Conservation (phyloP, 2,329 filamentous ascomycete genomes). For the Ascochyta fabae region DNA sequence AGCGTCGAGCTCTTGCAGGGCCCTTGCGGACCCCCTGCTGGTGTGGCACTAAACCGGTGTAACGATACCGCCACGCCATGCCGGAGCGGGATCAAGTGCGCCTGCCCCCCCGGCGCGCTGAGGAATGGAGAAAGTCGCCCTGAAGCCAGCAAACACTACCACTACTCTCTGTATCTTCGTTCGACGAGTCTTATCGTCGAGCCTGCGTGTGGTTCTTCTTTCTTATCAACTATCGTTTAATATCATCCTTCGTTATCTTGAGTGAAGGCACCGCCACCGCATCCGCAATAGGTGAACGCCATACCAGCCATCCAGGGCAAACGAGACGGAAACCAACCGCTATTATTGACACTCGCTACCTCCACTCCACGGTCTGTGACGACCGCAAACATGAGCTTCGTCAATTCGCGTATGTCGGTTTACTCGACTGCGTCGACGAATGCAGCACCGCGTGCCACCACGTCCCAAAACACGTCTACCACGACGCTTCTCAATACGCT, state of each 20-base stretch:
- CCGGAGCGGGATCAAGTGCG: slow-evolving; percentile 19
- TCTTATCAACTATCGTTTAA: slow-evolving; percentile 37
- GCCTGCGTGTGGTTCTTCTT: slow-evolving; percentile 25
- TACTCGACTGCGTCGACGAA: slow-evolving; percentile 68
- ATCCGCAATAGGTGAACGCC: slow-evolving; percentile 6
- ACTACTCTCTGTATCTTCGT: slow-evolving; percentile 16
- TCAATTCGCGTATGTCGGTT: slow-evolving; percentile 66
- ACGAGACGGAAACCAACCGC: slow-evolving; percentile 19
- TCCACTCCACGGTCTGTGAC: slow-evolving; percentile 9
- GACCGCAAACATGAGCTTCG: slow-evolving; percentile 55
- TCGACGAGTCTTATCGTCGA: slow-evolving; percentile 18
- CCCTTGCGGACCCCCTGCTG: background rate
- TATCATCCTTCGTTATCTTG: slow-evolving; percentile 28
- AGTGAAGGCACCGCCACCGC: slow-evolving; percentile 6
- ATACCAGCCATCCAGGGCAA: slow-evolving; percentile 9
- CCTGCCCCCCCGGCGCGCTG: slow-evolving; percentile 19
- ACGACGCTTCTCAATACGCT: slow-evolving; percentile 91
- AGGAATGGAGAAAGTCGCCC: slow-evolving; percentile 33
- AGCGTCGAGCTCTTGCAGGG: slow-evolving; percentile 10
- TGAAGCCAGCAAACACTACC: slow-evolving; percentile 22
- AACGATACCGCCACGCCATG: slow-evolving; percentile 18
- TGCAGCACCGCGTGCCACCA: slow-evolving; percentile 60
- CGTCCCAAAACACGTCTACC: slow-evolving; percentile 74
- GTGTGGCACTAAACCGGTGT: slow-evolving; percentile 19
- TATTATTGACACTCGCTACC: slow-evolving; percentile 28